These are phyloP conservation scores for Daphne laureola DNA, from an alignment of 441 rosid genomes.

Conservation along the genomic window DNA sequence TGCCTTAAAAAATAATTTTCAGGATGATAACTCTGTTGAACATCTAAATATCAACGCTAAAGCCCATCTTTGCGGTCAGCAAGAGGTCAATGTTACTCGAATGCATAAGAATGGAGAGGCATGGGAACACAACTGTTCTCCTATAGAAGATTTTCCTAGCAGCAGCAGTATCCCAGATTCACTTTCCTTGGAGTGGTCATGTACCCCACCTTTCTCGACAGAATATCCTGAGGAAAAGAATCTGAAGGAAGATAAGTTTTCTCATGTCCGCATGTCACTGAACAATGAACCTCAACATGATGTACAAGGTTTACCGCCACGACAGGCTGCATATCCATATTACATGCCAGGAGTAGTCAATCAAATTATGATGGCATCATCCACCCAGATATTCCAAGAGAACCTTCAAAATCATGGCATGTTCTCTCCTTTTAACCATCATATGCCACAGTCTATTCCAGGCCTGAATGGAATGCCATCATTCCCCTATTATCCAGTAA, in stretches of 20 bases:
- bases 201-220: conserved; percentile 44
- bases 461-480: conserved; percentile 57
- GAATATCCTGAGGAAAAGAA: conserved; percentile 39
- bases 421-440: conserved; percentile 62
- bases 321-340: conserved; percentile 52
- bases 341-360: conserved; percentile 67
- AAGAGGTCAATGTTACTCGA: conserved; percentile 28
- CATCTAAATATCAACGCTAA: conserved; percentile 34
- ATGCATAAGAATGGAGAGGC: conserved; percentile 45
- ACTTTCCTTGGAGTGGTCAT: conserved; percentile 48
- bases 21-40: conserved; percentile 32
- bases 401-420: conserved; percentile 43
- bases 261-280: conserved; percentile 27
- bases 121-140: conserved; percentile 42
- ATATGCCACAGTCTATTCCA: conserved; percentile 45
- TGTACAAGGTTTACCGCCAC: conserved; percentile 34
- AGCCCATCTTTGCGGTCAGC: conserved; percentile 29
- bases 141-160: conserved; percentile 57
- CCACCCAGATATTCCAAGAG: conserved; percentile 46
- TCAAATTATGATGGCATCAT: conserved; percentile 66
- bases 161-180: conserved; percentile 44
- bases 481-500: conserved; percentile 61
- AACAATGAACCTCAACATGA: conserved; percentile 40
- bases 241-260: conserved; percentile 37
- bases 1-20: conserved; percentile 30